Conservation (phyloP, 2,329 filamentous ascomycete species). For the Dactylellina parvicollis region DNA sequence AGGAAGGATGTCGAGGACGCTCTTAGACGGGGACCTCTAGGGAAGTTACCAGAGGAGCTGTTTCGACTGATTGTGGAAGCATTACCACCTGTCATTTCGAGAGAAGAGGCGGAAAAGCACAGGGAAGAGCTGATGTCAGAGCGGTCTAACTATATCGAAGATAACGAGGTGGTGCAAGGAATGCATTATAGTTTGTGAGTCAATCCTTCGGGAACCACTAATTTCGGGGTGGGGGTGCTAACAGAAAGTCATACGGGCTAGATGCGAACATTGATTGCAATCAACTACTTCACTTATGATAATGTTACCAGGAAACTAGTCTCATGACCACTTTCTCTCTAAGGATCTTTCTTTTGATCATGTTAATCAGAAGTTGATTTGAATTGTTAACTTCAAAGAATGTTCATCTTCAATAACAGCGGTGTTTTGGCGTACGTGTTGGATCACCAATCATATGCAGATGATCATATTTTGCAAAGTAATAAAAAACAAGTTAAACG, state of each 20-base stretch:
- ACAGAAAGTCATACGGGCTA: neutral
- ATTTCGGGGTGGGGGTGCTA: neutral
- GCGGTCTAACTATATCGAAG: constrained; percentile 56
- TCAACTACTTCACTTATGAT: too few species aligned
- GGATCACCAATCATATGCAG: too few species aligned
- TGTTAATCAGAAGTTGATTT: too few species aligned
- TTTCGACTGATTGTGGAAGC: constrained; percentile 55
- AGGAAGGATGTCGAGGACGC: constrained; percentile 24
- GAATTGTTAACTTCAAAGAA: too few species aligned
- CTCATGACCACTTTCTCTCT: too few species aligned
- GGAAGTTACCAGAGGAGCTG: constrained; percentile 53
- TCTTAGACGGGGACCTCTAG: constrained; percentile 6
- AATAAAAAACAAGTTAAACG: constrained; percentile 18
- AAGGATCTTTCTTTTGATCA: too few species aligned
- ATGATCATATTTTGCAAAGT: too few species aligned
- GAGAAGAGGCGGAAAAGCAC: constrained; percentile 62
- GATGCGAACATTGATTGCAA: constrained; percentile 40
- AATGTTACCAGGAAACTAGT: too few species aligned
- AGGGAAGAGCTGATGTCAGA: constrained; percentile 63
- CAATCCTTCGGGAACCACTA: neutral
- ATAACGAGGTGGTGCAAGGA: constrained; percentile 27
- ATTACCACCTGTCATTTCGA: constrained; percentile 57
- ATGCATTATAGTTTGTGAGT: constrained; percentile 37
- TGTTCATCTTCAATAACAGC: too few species aligned
- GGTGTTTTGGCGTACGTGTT: too few species aligned